Base-by-base conservation (phyloP, 768 basidiomycete genomes). In the Leccinum truebloodii region DNA sequence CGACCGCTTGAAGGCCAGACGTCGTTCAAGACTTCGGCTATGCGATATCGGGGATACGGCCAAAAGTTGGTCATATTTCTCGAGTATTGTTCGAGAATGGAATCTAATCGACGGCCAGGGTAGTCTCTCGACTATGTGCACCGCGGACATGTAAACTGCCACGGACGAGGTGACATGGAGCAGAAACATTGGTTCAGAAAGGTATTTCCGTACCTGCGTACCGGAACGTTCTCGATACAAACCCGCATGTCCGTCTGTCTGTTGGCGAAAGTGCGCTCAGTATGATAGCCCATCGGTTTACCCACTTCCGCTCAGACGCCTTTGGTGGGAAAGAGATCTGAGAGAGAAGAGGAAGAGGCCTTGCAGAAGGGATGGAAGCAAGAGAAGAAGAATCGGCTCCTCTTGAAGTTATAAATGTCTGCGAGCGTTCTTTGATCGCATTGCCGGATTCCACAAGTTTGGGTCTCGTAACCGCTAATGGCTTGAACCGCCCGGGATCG, bases 111-210 rank as follows among this genome's bases (percentile, higher is more conserved):
- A 26, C 61, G 64, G 8, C 90, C 90, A 24, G 76, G 49, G 66
- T 82, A 89, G 16, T 76, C 59, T 24, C 71, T 75, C 16, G 54
- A 62, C 9, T 37, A 81, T 80, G 55, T 79, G 71, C 13, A 69
- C 66, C 0, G 89, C 88, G 12, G 88, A 86, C 4, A 88, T 76
- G 71, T 87, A 87, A 6, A 83, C 90, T 92, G 59, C 52, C 50
- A 44, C 13, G 28, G 32, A 35, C 4, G 41, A 16, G 8, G 51
- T n/a, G 34, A 32, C 26, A 44, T 55, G 56, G 52, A 52, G 60
- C 32, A 59, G 41, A 34, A 6, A 5, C n/a, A 14, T 66, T 24
- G 32, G 60, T 44, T 53, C 8, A 13, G 24, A 35, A 58, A 20
- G 64, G 20, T 24, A 14, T 3, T 24, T 24, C 10, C 60, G 28